phyloP scores from a whole-genome alignment of 2,329 filamentous ascomycete genomes.

The Verticillium dahliae region DNA sequence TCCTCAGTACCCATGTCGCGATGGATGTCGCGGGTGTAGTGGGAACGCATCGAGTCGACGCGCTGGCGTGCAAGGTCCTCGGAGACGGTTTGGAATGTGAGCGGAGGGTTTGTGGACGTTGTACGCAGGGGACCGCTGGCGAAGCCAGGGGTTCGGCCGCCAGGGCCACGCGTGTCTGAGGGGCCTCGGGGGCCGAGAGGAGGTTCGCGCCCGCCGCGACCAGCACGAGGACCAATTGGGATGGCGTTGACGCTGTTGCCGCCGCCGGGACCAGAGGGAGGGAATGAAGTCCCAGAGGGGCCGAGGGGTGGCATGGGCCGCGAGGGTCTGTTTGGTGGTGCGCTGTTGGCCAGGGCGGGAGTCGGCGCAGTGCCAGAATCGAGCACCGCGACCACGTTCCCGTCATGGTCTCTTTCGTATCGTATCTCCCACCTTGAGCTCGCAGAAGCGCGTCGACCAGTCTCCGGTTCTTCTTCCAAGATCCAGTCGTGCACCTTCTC shows the following conservation, averaged over 20 bases:
- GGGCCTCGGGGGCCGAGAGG: not conserved
- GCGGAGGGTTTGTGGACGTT: conserved; percentile 34
- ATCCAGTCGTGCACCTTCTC: conserved; percentile 71
- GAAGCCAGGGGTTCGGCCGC: conserved; percentile 10
- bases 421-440: conserved; percentile 62
- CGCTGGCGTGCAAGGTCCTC: conserved; percentile 59
- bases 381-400: conserved; percentile 48
- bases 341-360: not conserved
- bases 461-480: conserved; percentile 50
- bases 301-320: conserved; percentile 4
- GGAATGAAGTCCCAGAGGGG: conserved; percentile 6
- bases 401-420: conserved; percentile 55
- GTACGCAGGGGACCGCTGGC: conserved; percentile 16
- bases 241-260: conserved; percentile 22
- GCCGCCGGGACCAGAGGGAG: conserved; percentile 7
- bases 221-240: conserved; percentile 26
- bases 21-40: conserved; percentile 34
- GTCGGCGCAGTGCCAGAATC: conserved; percentile 17
- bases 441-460: conserved; percentile 30
- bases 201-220: not conserved
- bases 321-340: conserved; percentile 5
- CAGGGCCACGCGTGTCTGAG: not conserved
- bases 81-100: conserved; percentile 51
- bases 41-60: conserved; percentile 47
- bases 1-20: conserved; percentile 37